A percentile compares a stretch with the other conserved stretches of the same genome.
Conservation (phyloP, 345 rosid species). For the Streptanthus diversifolius region DNA sequence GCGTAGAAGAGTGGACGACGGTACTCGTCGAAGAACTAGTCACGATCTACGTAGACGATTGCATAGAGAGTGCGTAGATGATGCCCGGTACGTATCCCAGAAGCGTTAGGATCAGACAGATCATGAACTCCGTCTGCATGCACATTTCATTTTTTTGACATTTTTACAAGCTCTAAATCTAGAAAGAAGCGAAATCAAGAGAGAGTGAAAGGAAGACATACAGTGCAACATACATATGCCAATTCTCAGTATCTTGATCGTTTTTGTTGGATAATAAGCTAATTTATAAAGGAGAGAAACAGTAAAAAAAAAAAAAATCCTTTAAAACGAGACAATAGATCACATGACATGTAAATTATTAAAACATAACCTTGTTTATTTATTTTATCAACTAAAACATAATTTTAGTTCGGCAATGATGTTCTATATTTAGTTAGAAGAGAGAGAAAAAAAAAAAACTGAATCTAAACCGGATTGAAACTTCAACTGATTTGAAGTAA, state of each 20-base stretch:
- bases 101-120: conserved; percentile 73
- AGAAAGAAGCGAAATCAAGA: neutral
- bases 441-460: neutral
- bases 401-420: neutral
- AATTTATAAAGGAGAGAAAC: neutral
- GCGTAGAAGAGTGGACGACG: conserved; percentile 71
- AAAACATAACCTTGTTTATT: neutral
- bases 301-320: neutral
- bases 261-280: neutral
- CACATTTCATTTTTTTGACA: neutral
- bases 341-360: neutral
- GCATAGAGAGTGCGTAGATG: conserved; percentile 85
- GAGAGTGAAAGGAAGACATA: conserved; percentile 20
- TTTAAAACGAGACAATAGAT: neutral
- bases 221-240: conserved; percentile 95
- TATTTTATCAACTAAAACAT: neutral
- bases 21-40: conserved; percentile 73
- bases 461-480: neutral
- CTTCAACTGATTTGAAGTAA: neutral
- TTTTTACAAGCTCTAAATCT: neutral
- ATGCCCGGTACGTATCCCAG: conserved; percentile 89
- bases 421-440: neutral
- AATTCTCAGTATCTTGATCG: conserved; percentile 31
- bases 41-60: conserved; percentile 79
- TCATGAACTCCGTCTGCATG: conserved; percentile 76